Base-by-base conservation (phyloP, 163 green algal species). In the Scenedesmus sp. region DNA sequence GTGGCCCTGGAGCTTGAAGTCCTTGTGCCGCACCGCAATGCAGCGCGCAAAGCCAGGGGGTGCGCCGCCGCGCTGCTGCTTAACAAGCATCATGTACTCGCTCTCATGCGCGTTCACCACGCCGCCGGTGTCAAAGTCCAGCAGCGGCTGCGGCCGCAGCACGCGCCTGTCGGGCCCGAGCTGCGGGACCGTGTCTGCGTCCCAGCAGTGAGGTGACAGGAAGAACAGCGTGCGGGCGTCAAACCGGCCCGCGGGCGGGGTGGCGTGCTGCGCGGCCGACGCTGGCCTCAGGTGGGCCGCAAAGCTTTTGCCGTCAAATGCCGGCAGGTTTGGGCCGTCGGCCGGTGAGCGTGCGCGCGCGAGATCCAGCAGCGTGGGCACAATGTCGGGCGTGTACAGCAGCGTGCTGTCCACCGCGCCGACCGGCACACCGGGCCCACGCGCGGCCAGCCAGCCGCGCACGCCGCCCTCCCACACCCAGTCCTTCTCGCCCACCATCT, bases 401-500 rank as follows among this genome's bases (percentile, higher is more conserved):
- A 60, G 64, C 0, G 64, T 74, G 44, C 47, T 62, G 47, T 44
- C 28, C 3, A 60, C 47, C 4, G 47, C 64, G 28, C 62, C 62
- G 22, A 33, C 62, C 20, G 34, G 36, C 7, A 74, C 47, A 26
- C 64, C 64, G 11, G 64, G 64, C 3, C 64, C 64, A 26, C 36
- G 26, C 17, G 60, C 64, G 13, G 47, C 45, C 5, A 74, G 44
- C 39, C 60, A 74, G 26, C 60, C 36, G 24, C 64, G 24, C 18
- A 45, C 39, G 22, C 64, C 64, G 13, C 64, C 64, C 26, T 74
- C 64, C 47, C 28, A 44, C 22, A 74, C 24, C 39, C n/a, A 28
- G 24, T 18, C n/a, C 64, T 74, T 74, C 26, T 62, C 44, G 20
- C 64, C 64, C 28, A 60, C 47, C 64, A 74, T 74, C 4, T 31